Conservation (phyloP, 306 rosid species). For the Psophocarpus tetragonolobus region DNA sequence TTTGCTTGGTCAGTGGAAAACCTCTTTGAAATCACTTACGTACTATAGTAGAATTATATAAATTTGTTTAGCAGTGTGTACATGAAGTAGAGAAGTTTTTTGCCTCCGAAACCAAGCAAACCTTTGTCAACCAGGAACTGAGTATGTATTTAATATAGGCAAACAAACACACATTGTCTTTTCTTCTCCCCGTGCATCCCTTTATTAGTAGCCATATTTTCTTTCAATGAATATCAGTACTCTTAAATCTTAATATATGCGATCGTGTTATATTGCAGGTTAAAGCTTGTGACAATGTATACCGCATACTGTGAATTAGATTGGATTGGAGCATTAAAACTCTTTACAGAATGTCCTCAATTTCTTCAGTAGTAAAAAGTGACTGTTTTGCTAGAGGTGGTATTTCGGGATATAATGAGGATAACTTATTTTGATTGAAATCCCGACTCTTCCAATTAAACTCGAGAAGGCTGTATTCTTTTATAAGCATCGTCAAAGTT, state of each 20-base stretch:
- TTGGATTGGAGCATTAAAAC: not conserved
- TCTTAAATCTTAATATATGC: conserved; percentile 16
- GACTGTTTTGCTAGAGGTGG: conserved; percentile 3
- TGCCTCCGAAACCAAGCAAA: conserved; percentile 2
- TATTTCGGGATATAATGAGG: conserved; percentile 21
- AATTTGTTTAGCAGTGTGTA: not conserved
- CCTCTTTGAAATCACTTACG: conserved; percentile 2
- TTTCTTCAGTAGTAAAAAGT: conserved; percentile 4
- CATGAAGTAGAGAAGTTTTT: not conserved
- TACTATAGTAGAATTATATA: not conserved
- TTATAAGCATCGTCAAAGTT: conserved; percentile 1
- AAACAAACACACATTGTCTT: not conserved
- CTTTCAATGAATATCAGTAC: not conserved
- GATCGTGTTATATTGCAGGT: conserved; percentile 37
- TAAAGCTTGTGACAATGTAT: conserved; percentile 31
- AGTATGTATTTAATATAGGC: not conserved
- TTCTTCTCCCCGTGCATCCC: not conserved
- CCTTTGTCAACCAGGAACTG: conserved; percentile 6
- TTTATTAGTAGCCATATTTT: not conserved
- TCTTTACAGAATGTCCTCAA: conserved; percentile 18
- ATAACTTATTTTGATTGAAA: conserved; percentile 13
- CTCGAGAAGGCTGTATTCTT: conserved; percentile 8
- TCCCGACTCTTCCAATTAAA: conserved; percentile 11
- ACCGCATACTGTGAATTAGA: conserved; percentile 28
- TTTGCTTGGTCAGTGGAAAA: not conserved